Percentiles rank a stretch among this genome's conserved stretches.
Conservation (phyloP, 2,329 filamentous ascomycete genomes). For the Colletotrichum coccodes region DNA sequence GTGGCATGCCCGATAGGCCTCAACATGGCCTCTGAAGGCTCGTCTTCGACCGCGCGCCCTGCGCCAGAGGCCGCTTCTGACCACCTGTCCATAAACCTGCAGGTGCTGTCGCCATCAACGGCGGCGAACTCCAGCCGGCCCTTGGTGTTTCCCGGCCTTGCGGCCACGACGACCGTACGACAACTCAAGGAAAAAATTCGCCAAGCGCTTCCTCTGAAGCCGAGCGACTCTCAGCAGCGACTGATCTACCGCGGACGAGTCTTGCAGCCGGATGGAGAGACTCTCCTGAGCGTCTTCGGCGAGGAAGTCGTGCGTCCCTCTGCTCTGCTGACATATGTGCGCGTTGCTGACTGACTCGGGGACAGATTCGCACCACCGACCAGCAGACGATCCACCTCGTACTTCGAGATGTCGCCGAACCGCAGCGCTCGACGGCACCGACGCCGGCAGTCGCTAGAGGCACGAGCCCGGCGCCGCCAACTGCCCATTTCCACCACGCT, state of each 20-base stretch:
- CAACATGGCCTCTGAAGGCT: slow-evolving; percentile 51
- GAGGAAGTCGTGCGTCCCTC: slow-evolving; percentile 58
- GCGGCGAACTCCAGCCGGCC: slow-evolving; percentile 59
- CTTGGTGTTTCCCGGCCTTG: slow-evolving; percentile 59
- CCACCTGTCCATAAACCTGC: slow-evolving; percentile 61
- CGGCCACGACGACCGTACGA: slow-evolving; percentile 62
- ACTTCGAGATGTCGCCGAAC: slow-evolving; percentile 51
- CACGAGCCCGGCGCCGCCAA: slow-evolving; percentile 37
- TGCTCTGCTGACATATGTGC: slow-evolving; percentile 7
- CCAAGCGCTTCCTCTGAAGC: slow-evolving; percentile 58
- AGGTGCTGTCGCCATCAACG: slow-evolving; percentile 68
- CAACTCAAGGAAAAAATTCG: slow-evolving; percentile 69
- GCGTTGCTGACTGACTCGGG: slow-evolving; percentile 27
- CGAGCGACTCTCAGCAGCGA: slow-evolving; percentile 64
- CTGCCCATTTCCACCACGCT: slow-evolving; percentile 26
- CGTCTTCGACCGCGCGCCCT: slow-evolving; percentile 39
- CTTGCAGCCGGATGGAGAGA: slow-evolving; percentile 63
- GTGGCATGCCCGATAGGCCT: slow-evolving; percentile 31
- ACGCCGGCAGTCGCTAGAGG: slow-evolving; percentile 37
- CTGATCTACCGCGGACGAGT: slow-evolving; percentile 70
- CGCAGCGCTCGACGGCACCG: slow-evolving; percentile 36
- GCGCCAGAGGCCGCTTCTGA: slow-evolving; percentile 39
- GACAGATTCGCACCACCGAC: slow-evolving; percentile 38
- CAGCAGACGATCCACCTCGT: slow-evolving; percentile 66
- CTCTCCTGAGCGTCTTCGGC: slow-evolving; percentile 67